Base-by-base conservation (phyloP, 306 rosid genomes). In the Arachis stenosperma region DNA sequence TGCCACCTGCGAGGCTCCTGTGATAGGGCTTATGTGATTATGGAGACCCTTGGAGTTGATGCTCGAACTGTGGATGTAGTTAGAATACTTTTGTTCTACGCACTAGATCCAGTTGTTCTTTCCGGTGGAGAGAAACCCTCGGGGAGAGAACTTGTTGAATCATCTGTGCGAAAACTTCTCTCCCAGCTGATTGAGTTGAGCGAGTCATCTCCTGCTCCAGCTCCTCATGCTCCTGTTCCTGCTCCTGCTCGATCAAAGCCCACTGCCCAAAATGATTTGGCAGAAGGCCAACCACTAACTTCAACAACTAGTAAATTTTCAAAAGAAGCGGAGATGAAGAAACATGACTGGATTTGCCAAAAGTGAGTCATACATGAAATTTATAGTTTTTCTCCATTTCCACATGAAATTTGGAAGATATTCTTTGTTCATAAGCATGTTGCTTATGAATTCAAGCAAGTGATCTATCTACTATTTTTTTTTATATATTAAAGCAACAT, bases 61-160 rank as follows among this genome's bases (percentile, higher is more conserved):
- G 94, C 92, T 58, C 86, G 98, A 54, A 95, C 99, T 9, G 96
- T 90, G 86, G 99, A 95, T 91, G 15, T 91, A 70, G 89, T 89
- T 78, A 90, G 98, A 44, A 61, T 91, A 84, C 84, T 95, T 74
- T 74, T 91, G 78, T 65, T 74, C 46, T 82, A 95, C 51, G 98
- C 99, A 3, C 71, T 94, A 40, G 99, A 94, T 79, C 88, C 97
- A 9, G 75, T 87, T 64, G 86, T 91, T 76, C 72, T 91, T 82
- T 81, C 88, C 5, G 91, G 86, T 60, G 90, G 86, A 60, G 84
- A 80, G 69, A 94, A 86, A 79, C 89, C 87, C 51, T 79, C 79
- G 2, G 93, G 96, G 54, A 86, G 95, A 79, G 90, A 91, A 69
- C 60, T 58, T 70, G 76, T 90, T 22, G 99, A 90, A 75, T 85